Conservation (phyloP, 441 rosid genomes). For the Corymbia citriodora region DNA sequence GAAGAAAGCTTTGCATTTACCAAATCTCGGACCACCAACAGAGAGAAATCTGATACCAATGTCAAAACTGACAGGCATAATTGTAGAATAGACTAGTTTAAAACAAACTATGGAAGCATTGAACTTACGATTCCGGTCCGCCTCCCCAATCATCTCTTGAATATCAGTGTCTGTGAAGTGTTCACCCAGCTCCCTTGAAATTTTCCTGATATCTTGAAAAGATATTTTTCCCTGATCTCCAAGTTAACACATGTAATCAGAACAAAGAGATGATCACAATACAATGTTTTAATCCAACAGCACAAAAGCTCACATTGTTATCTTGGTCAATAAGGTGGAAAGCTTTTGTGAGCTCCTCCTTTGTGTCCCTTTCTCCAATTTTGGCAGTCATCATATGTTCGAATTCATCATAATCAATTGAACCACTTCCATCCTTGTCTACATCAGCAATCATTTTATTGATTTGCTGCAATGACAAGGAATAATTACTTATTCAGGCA, state of each 20-base stretch:
- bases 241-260: background rate
- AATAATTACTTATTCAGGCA: background rate
- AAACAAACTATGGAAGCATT: background rate
- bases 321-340: slow-evolving; percentile 84
- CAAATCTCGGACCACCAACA: background rate
- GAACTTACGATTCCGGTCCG: slow-evolving; percentile 79
- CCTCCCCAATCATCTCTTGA: slow-evolving; percentile 86
- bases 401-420: slow-evolving; percentile 94
- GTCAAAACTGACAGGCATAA: background rate
- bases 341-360: slow-evolving; percentile 86
- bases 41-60: background rate
- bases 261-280: background rate
- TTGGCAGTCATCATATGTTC: slow-evolving; percentile 95
- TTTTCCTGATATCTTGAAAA: slow-evolving; percentile 50
- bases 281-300: background rate
- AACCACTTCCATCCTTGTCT: slow-evolving; percentile 97
- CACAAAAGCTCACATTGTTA: slow-evolving; percentile 52
- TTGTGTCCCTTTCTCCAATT: slow-evolving; percentile 90
- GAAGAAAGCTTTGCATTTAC: background rate
- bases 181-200: slow-evolving; percentile 85
- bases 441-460: slow-evolving; percentile 98
- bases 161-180: slow-evolving; percentile 74
- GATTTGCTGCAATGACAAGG: slow-evolving; percentile 11
- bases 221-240: slow-evolving; percentile 78
- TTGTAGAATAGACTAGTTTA: background rate